Percentiles rank a stretch among this genome's conserved stretches.
These are phyloP conservation scores for Citeromyces siamensis DNA, from an alignment of 1,139 yeast species.

Conservation along the genomic window DNA sequence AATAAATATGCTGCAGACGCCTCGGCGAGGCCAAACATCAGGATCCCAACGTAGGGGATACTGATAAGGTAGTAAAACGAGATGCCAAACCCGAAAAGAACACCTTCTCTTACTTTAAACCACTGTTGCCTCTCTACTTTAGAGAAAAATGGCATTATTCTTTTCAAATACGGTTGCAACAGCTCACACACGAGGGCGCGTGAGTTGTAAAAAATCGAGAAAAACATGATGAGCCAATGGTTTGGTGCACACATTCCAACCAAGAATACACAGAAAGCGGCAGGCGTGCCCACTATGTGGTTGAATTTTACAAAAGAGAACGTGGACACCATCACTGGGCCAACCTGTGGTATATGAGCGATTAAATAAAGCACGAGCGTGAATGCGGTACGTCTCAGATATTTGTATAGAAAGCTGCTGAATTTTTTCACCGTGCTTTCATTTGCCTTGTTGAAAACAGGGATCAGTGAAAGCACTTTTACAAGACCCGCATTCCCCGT, in stretches of 20 bases:
- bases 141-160: conserved; percentile 27
- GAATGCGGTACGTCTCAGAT: conserved; percentile 3
- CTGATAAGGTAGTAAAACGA: conserved; percentile 31
- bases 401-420: conserved; percentile 2
- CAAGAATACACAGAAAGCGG: conserved; percentile 26
- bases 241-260: conserved; percentile 24
- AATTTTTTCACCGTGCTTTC: conserved; percentile 6
- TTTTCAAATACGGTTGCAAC: conserved; percentile 36
- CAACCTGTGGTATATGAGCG: conserved; percentile 25
- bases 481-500: conserved; percentile 12
- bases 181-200: conserved; percentile 32
- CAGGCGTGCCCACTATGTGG: conserved; percentile 31
- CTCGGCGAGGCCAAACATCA: conserved; percentile 44
- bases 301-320: conserved; percentile 31
- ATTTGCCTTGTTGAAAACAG: not conserved
- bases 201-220: conserved; percentile 34
- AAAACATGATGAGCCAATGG: conserved; percentile 21
- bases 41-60: conserved; percentile 32
- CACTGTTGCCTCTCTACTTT: conserved; percentile 34
- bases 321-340: conserved; percentile 27
- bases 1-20: conserved; percentile 41
- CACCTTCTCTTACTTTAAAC: conserved; percentile 44
- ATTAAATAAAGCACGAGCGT: conserved; percentile 12
- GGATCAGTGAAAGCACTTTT: conserved; percentile 2
- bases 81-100: conserved; percentile 46